Conservation (phyloP, 2,329 filamentous ascomycete species). For the Aspergillus novoparasiticus region DNA sequence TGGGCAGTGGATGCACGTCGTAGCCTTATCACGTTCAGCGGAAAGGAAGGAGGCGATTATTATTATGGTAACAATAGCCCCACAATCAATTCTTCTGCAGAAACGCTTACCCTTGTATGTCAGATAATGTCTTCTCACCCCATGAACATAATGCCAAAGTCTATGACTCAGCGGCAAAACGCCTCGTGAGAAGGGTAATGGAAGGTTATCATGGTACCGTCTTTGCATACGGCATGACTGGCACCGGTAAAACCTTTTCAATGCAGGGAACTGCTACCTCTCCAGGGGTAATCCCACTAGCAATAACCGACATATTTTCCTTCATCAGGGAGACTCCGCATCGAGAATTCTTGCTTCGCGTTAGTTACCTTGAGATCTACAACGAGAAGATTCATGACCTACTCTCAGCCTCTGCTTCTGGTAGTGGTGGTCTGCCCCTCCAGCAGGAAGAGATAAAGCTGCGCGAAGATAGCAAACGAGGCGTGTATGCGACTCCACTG, state of each 20-base stretch:
- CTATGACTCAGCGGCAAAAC: constrained; percentile 91
- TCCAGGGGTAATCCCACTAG: constrained; percentile 92
- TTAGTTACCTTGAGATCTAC: constrained; percentile 98
- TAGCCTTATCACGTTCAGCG: constrained; percentile 78
- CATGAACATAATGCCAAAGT: constrained; percentile 93
- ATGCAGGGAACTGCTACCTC: constrained; percentile 98
- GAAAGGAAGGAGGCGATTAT: constrained; percentile 90
- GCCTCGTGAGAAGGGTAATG: constrained; percentile 94
- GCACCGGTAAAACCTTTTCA: constrained; percentile 97
- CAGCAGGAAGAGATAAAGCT: constrained; percentile 94
- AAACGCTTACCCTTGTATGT: not conserved
- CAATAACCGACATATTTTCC: constrained; percentile 98
- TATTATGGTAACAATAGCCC: constrained; percentile 70
- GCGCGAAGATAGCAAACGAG: constrained; percentile 91
- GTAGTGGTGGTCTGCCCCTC: constrained; percentile 52
- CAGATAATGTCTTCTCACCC: constrained; percentile 95
- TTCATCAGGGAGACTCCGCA: constrained; percentile 97
- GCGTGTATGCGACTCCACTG: constrained; percentile 91
- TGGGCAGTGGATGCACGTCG: constrained; percentile 90
- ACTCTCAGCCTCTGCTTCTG: constrained; percentile 70
- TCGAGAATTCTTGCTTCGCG: constrained; percentile 88
- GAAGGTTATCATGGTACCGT: constrained; percentile 98
- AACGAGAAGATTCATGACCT: constrained; percentile 97
- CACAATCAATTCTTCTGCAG: not conserved
- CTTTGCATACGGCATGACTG: constrained; percentile 98